A percentile compares a stretch with the other conserved stretches of the same genome.
Evolutionary conservation across 352 stramenopile genomes (phyloP).

Genomic region (Globisporangium echinulatum): DNA sequence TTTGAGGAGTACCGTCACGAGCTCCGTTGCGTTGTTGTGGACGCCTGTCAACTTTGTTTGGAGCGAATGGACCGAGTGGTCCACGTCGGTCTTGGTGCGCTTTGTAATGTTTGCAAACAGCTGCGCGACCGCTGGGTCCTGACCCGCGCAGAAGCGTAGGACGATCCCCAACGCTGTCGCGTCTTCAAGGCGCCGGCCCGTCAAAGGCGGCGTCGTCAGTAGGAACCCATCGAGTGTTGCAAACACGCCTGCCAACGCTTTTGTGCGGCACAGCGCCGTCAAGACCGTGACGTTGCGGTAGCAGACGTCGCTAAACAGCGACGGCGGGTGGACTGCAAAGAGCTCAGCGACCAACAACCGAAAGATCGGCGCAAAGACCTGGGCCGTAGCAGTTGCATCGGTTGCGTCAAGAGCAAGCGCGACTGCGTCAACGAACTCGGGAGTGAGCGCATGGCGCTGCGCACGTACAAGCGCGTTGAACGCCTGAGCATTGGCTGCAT

Average conservation of each 20-base stretch:
- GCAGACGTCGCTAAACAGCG: constrained; percentile 58
- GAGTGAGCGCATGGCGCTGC: constrained; percentile 44
- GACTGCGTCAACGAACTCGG: constrained; percentile 53
- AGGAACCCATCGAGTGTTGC: constrained; percentile 67
- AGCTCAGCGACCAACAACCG: constrained; percentile 75
- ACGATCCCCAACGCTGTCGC: constrained; percentile 71
- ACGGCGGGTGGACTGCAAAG: constrained; percentile 74
- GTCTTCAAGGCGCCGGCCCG: constrained; percentile 66
- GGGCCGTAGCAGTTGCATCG: constrained; percentile 22
- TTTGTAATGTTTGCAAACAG: constrained; percentile 85
- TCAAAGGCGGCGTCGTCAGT: constrained; percentile 48
- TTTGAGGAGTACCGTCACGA: constrained; percentile 68
- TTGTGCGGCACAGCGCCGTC: constrained; percentile 58
- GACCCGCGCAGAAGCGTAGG: constrained; percentile 63
- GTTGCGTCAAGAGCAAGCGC: constrained; percentile 45
- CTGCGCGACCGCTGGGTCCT: constrained; percentile 68
- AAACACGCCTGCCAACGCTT: constrained; percentile 55
- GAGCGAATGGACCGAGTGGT: constrained; percentile 60
- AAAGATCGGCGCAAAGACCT: constrained; percentile 66
- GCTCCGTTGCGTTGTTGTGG: constrained; percentile 47
- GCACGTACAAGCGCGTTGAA: constrained; percentile 63
- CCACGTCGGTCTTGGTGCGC: constrained; percentile 69
- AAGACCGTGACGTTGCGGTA: constrained; percentile 71
- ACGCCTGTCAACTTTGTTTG: constrained; percentile 67
- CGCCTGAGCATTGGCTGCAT: constrained; percentile 58